Evolutionary conservation across 2,329 filamentous ascomycete genomes (phyloP).

Genomic region (Amphichorda felina): DNA sequence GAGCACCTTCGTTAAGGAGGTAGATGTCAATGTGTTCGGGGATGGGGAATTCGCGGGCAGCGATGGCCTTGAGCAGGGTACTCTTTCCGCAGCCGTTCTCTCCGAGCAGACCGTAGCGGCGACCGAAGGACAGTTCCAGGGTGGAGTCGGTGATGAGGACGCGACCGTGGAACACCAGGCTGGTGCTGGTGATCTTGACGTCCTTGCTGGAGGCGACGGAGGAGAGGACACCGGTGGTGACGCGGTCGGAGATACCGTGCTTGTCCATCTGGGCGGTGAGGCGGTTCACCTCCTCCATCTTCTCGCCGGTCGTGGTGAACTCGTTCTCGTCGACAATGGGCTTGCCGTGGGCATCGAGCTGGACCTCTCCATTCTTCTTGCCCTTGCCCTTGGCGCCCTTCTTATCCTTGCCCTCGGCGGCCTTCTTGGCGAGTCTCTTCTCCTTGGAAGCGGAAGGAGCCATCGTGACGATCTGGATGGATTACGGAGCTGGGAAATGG

Average conservation of each 20-base stretch:
- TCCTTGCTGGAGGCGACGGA: conserved; percentile 80
- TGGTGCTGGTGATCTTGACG: conserved; percentile 91
- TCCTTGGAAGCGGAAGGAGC: conserved; percentile 56
- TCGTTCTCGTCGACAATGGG: conserved; percentile 47
- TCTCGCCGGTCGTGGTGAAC: conserved; percentile 58
- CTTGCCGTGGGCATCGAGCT: conserved; percentile 53
- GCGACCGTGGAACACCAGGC: conserved; percentile 93
- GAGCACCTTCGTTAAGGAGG: conserved; percentile 92
- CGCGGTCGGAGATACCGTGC: conserved; percentile 89
- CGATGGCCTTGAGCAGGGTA: conserved; percentile 92
- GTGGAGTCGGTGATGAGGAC: conserved; percentile 91
- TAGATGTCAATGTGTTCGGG: conserved; percentile 97
- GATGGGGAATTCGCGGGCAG: conserved; percentile 86
- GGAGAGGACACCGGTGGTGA: conserved; percentile 91
- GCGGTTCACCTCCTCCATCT: conserved; percentile 73
- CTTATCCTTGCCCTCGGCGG: conserved; percentile 62
- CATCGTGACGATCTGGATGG: conserved; percentile 34
- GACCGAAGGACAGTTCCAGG: conserved; percentile 84
- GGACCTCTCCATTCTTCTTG: conserved; percentile 58
- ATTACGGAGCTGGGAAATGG: conserved; percentile 1
- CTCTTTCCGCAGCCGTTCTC: conserved; percentile 99
- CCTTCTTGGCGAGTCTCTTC: conserved; percentile 61
- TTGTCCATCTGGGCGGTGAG: conserved; percentile 90
- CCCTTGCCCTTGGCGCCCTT: conserved; percentile 61
- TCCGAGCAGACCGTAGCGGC: conserved; percentile 87